Evolutionary conservation across 2,329 filamentous ascomycete genomes (phyloP).

Genomic region (Colletotrichum sansevieriae): DNA sequence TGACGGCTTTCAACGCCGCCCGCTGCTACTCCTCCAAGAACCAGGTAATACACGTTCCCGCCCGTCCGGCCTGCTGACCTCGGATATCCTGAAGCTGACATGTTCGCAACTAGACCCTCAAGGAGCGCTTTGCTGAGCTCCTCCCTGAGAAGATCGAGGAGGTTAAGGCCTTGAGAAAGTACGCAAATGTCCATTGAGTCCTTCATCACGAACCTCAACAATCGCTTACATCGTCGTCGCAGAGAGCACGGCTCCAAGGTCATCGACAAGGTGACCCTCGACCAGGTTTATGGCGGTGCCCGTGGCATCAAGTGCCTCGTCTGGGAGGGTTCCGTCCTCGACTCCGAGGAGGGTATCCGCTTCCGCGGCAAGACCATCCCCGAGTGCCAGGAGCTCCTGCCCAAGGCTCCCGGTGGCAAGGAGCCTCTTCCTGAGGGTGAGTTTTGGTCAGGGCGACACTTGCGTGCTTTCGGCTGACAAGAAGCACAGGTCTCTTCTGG

Average conservation of each 20-base stretch:
- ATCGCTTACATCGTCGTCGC: conserved; percentile 43
- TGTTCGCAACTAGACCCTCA: conserved; percentile 77
- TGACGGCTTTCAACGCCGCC: conserved; percentile 82
- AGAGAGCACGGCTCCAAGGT: conserved; percentile 97
- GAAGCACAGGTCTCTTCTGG: conserved; percentile 89
- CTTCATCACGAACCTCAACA: conserved; percentile 30
- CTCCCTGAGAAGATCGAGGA: conserved; percentile 97
- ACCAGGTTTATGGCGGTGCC: conserved; percentile 99
- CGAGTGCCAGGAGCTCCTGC: conserved; percentile 97
- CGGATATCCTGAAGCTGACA: conserved; percentile 44
- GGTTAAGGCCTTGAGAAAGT: conserved; percentile 99
- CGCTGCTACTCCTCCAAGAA: conserved; percentile 95
- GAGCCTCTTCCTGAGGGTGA: conserved; percentile 96
- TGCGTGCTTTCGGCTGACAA: neutral
- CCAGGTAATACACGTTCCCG: conserved; percentile 70
- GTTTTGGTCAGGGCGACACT: conserved; percentile 30
- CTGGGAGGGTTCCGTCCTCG: conserved; percentile 98
- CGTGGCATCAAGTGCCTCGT: conserved; percentile 99
- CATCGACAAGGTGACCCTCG: conserved; percentile 96
- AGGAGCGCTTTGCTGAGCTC: conserved; percentile 97
- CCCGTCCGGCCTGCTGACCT: conserved; percentile 39
- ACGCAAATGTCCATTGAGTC: conserved; percentile 54
- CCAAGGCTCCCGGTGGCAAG: conserved; percentile 95
- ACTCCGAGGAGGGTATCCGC: conserved; percentile 98
- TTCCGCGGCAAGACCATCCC: conserved; percentile 99